Percentiles rank a stretch among this genome's conserved stretches.
phyloP scores from a whole-genome alignment of 208 protist species.

The Herpetomonas tarakana region DNA sequence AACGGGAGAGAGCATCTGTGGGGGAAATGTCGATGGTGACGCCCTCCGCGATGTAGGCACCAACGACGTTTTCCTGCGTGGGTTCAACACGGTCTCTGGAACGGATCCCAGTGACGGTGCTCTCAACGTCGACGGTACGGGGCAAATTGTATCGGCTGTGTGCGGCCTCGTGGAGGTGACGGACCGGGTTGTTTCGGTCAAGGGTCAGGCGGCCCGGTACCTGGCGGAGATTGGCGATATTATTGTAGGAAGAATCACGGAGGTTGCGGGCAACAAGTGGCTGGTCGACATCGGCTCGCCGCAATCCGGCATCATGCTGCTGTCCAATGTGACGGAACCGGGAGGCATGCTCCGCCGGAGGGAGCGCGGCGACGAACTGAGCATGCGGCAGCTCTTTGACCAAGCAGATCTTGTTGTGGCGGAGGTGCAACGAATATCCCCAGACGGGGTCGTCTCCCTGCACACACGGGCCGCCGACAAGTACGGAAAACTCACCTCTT shows the following conservation, averaged over 20 bases:
- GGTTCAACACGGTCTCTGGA: conserved; percentile 75
- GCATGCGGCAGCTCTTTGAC: conserved; percentile 95
- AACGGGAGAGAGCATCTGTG: conserved; percentile 73
- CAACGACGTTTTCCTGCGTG: conserved; percentile 69
- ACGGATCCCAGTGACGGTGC: conserved; percentile 44
- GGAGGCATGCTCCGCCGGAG: conserved; percentile 94
- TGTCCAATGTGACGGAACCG: conserved; percentile 97
- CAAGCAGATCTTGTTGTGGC: conserved; percentile 94
- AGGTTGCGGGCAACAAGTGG: conserved; percentile 94
- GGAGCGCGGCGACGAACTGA: conserved; percentile 91
- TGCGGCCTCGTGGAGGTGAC: conserved; percentile 80
- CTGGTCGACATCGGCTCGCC: conserved; percentile 92
- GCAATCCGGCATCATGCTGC: conserved; percentile 92
- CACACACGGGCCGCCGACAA: conserved; percentile 92
- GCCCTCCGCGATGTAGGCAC: conserved; percentile 16
- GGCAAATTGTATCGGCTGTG: conserved; percentile 81
- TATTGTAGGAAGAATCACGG: conserved; percentile 93
- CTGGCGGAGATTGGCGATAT: conserved; percentile 97
- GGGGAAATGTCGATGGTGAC: conserved; percentile 33
- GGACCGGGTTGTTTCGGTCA: conserved; percentile 85
- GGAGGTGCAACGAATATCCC: conserved; percentile 94
- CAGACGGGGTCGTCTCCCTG: conserved; percentile 89
- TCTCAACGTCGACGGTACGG: conserved; percentile 49
- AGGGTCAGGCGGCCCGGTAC: conserved; percentile 78
- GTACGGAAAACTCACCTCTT: conserved; percentile 60